Evolutionary conservation across 139 green algal species (phyloP), one percentile per base, ranked within the genome.

Genomic region (Micractinium conductrix): DNA sequence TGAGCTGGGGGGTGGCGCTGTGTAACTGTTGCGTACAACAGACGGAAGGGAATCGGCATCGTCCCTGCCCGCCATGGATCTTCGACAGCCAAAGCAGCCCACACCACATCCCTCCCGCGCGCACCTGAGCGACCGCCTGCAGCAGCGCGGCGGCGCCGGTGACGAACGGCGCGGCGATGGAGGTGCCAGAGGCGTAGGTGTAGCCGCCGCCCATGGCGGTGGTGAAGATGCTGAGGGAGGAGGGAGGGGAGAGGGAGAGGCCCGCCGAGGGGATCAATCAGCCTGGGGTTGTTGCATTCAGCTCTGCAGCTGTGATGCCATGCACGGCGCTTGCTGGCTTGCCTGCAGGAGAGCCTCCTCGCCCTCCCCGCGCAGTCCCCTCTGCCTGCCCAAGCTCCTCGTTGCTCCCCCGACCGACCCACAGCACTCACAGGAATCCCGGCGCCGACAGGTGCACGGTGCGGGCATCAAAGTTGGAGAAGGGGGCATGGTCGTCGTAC

Each of bases 151-250:
- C 78, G 30, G 78, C 42, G 30, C 78, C 65, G 42, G 78, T 65
- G 17, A 65, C 78, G 48, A 83, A 83, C 42, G 78, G 78, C 4
- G 78, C 63, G n/a, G 78, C 62, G 42, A 83, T 83, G n/a, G 78
- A 83, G 78, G 78, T 83, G 78, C 78, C 78, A 1, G 53, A 73
- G 42, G 42, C 33, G 8, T 37, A 74, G 42, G 45, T 62, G 65
- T 65, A 83, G 62, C 30, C 43, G 62, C 78, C 78, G 60, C 78
- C 78, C 30, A 43, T 21, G 2, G 9, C 14, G 30, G 78, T 83
- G 62, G 33, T 83, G 78, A 67, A 83, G n/a, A 83, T 75, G 42
- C 65, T 75, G 78, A 44, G 37, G 50, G 24, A 2, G 22, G 38
- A 24, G 42, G 10, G 30, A 42, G 30, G 44, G 73, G 45, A 67